Conservation (phyloP, 1,284 basidiomycete species). For the Ustilago curta region DNA sequence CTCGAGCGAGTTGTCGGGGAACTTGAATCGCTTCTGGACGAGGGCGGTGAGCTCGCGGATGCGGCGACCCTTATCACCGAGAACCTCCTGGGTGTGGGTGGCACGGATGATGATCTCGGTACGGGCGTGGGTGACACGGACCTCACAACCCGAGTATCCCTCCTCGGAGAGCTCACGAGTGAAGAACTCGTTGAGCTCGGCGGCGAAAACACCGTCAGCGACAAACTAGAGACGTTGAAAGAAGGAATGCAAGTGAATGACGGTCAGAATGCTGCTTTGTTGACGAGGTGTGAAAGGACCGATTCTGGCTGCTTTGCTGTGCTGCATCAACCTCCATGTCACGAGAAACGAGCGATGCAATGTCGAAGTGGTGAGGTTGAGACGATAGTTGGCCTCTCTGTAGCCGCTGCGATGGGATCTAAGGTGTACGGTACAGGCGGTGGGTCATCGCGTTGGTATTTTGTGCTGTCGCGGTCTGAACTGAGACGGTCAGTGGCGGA, state of each 20-base stretch:
- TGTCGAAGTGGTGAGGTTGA: background rate
- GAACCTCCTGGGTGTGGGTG: conserved; percentile 99
- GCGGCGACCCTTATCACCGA: conserved; percentile 99
- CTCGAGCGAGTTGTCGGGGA: conserved; percentile 97
- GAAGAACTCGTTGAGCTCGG: conserved; percentile 97
- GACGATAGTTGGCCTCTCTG: background rate
- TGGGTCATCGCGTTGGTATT: no score
- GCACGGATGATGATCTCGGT: conserved; percentile 99
- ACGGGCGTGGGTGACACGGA: conserved; percentile 98
- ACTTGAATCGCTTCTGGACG: conserved; percentile 99
- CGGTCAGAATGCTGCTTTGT: conserved; percentile 19
- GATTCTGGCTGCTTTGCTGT: conserved; percentile 16
- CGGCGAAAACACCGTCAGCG: conserved; percentile 97
- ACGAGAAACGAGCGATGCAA: background rate
- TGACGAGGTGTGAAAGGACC: background rate
- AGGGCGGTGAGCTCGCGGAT: conserved; percentile 98
- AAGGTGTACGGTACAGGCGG: background rate
- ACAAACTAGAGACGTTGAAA: conserved; percentile 77
- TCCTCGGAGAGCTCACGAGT: conserved; percentile 99
- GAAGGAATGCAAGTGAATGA: background rate
- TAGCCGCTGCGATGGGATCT: background rate
- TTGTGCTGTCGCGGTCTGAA: no score
- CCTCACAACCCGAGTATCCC: conserved; percentile 99
- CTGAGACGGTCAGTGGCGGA: no score
- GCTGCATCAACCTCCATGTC: conserved; percentile 1